Evolutionary conservation across 1,284 basidiomycete species (phyloP), one percentile per base, ranked within the genome.

Genomic region (Boletellus sp.): DNA sequence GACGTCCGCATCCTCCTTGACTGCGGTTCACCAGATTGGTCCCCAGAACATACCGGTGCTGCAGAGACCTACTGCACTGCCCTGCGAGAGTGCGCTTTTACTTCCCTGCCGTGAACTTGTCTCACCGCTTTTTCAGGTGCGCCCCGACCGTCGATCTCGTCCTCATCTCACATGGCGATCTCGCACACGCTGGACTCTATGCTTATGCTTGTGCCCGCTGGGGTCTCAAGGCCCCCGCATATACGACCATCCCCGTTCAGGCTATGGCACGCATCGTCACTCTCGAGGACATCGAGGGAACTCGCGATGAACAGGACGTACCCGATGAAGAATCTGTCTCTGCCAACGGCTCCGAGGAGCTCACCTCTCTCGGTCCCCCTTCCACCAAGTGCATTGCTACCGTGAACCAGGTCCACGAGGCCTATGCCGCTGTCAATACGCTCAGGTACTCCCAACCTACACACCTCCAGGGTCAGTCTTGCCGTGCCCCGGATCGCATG

Each of bases 371-470:
- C 44, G 43, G 53, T 22, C 53, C 58, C 23, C 62, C 55, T 50
- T 65, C 64, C 37, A 70, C 73, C 22, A 87, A 79, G 63, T 89
- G 77, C 58, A 73, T 94, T 29, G 79, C 93, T 2, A 91, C 88
- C 3, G 66, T 79, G 2, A 82, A 87, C 42, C 87, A 97, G 69
- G 85, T 97, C n/a, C 87, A 94, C 60, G 91, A 94, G 50, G 91
- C 95, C 0, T 99, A 97, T 66, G 90, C 96, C 56, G 82, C 83
- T 11, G 80, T 99, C 57, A 95, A 91, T 60, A 90, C 93, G 0
- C 78, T 98, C 49, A 81, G 94, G 36, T 99, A 96, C 66, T 92
- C 93, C 29, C 95, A 99, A 61, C 95, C 95, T 5, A 87, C 93
- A 22, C 94, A 96, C 71, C 77, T 99, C 21, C 89, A 92, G 74